A percentile compares a stretch with the other conserved stretches of the same genome.
Evolutionary conservation across 768 basidiomycete species (phyloP).

Genomic region (Gymnopilus dilepis): DNA sequence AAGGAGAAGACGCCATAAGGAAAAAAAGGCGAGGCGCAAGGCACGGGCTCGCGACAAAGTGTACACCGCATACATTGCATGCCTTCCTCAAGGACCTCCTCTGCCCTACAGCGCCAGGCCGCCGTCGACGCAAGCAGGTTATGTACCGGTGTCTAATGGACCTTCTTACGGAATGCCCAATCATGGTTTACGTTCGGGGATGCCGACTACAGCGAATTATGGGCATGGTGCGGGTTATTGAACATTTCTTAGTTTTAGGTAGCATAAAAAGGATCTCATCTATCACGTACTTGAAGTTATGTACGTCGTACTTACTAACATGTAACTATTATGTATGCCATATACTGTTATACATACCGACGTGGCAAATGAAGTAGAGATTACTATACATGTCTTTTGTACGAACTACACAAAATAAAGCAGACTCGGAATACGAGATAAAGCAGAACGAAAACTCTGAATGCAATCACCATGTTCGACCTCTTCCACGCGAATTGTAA

Average conservation of each 20-base stretch:
- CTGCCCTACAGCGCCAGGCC: slow-evolving; percentile 13
- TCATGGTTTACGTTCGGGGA: slow-evolving; percentile 2
- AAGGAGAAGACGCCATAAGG: slow-evolving; percentile 63
- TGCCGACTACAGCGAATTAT: slow-evolving; percentile 25
- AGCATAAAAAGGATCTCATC: too few species aligned
- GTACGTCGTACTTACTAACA: neutral
- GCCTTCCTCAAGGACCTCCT: slow-evolving; percentile 35
- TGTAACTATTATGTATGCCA: neutral
- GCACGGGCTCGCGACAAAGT: slow-evolving; percentile 64
- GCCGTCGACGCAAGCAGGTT: slow-evolving; percentile 27
- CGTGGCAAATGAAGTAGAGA: neutral
- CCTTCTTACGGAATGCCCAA: slow-evolving; percentile 21
- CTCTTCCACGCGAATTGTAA: slow-evolving; percentile 48
- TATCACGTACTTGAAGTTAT: too few species aligned
- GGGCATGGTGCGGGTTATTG: slow-evolving; percentile 28
- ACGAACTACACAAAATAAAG: slow-evolving; percentile 1
- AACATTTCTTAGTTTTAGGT: neutral
- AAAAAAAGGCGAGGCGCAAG: slow-evolving; percentile 65
- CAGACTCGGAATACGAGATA: neutral
- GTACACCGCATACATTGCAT: slow-evolving; percentile 68
- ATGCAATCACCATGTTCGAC: slow-evolving; percentile 50
- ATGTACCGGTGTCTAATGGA: slow-evolving; percentile 9
- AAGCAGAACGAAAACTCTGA: neutral
- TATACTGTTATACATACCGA: neutral
- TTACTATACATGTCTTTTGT: slow-evolving; percentile 7